Conservation (phyloP, 345 rosid species). For the Cardamine chenopodiifolia region DNA sequence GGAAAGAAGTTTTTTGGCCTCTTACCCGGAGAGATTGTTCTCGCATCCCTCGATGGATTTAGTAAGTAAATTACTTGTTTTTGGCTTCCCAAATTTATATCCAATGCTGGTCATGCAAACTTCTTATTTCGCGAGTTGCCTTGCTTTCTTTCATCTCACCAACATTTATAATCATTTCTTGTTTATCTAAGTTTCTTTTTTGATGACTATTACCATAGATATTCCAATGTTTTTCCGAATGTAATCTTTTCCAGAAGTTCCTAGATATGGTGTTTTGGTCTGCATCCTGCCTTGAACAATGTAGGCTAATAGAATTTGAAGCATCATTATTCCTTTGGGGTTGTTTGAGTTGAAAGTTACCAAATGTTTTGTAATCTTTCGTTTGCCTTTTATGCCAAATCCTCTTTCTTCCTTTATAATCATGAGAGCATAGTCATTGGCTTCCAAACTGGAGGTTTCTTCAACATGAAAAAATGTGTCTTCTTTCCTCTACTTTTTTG, state of each 20-base stretch:
- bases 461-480: neutral
- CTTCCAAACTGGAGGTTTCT: neutral
- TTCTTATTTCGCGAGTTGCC: neutral
- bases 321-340: neutral
- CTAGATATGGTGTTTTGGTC: conserved; percentile 10
- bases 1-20: conserved; percentile 84
- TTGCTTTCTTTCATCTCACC: conserved; percentile 16
- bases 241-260: neutral
- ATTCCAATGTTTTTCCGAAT: neutral
- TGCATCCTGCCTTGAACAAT: conserved; percentile 2
- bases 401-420: neutral
- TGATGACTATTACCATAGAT: neutral
- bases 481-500: neutral
- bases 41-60: conserved; percentile 94
- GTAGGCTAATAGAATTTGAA: conserved; percentile 8
- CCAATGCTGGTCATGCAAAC: neutral
- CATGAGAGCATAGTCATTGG: neutral
- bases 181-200: neutral
- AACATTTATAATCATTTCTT: neutral
- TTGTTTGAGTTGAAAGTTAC: conserved; percentile 3
- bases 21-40: conserved; percentile 86
- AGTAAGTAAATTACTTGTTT: conserved; percentile 55
- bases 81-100: neutral
- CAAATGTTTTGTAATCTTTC: neutral
- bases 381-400: neutral